These are phyloP conservation scores for Coleophoma crateriformis DNA, from an alignment of 2,329 filamentous ascomycete species.

Conservation along the genomic window DNA sequence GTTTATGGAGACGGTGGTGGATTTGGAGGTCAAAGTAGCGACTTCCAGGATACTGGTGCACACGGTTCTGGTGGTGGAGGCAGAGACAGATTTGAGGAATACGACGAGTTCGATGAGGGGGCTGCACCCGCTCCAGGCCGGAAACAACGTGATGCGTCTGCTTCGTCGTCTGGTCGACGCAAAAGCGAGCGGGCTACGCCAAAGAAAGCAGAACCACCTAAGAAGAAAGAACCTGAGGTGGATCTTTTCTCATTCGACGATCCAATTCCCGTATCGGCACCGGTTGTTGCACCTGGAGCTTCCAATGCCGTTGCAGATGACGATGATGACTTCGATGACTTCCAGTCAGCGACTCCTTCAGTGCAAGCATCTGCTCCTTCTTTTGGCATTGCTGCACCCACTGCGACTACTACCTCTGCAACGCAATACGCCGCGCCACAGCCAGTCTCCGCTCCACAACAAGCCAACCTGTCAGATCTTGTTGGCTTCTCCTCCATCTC, in stretches of 20 bases:
- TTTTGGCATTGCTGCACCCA: slow-evolving; percentile 36
- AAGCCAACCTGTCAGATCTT: slow-evolving; percentile 74
- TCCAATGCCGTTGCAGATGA: slow-evolving; percentile 47
- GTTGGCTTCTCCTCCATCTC: slow-evolving; percentile 77
- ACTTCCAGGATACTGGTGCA: slow-evolving; percentile 56
- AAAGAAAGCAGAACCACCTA: slow-evolving; percentile 65
- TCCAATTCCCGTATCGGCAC: slow-evolving; percentile 43
- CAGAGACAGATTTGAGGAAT: slow-evolving; percentile 85
- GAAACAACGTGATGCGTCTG: slow-evolving; percentile 20
- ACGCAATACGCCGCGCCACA: slow-evolving; percentile 77
- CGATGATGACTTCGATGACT: slow-evolving; percentile 96
- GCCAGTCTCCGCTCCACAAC: slow-evolving; percentile 78
- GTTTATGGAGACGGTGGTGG: slow-evolving; percentile 97
- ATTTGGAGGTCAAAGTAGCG: slow-evolving; percentile 72
- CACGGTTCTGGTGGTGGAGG: slow-evolving; percentile 33
- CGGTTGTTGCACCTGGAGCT: slow-evolving; percentile 34
- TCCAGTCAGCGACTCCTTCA: slow-evolving; percentile 75
- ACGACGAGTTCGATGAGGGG: slow-evolving; percentile 91
- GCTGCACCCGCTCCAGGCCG: slow-evolving; percentile 42
- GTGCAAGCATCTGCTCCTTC: slow-evolving; percentile 36
- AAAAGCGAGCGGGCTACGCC: slow-evolving; percentile 38
- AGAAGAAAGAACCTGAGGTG: slow-evolving; percentile 81
- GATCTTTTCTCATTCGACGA: slow-evolving; percentile 95
- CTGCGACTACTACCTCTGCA: slow-evolving; percentile 44
- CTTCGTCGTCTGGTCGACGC: slow-evolving; percentile 19